Evolutionary conservation across 1,139 yeast species (phyloP), one percentile per base, ranked within the genome.

Genomic region (Yamadazyma dendronema): DNA sequence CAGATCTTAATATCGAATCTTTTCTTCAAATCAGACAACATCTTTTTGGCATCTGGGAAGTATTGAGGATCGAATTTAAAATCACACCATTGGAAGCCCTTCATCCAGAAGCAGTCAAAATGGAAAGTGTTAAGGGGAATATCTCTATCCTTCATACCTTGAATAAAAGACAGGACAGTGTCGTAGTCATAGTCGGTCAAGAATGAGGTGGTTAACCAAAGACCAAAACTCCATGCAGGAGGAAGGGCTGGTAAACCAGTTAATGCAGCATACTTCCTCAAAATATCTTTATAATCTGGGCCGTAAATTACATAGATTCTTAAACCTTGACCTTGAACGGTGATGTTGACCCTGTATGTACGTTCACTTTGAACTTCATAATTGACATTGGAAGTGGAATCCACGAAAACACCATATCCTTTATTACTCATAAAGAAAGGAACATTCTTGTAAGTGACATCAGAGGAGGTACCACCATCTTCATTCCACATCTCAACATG

Each of bases 81-180:
- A 42, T 62, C 64, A 48, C 59, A 54, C 59, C 57, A 61, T 39
- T 61, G 62, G 44, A 54, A 60, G 4, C 61, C 61, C 42, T 61
- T 62, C 67, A 62, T 62, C 67, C 67, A 62, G 48, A 62, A 62
- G 38, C 66, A 60, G 40, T 62, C 67, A 33, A 59, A 62, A 39
- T 62, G 67, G 51, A 62, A 62, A 1, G 61, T 53, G 3, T 50
- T 43, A 19, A 62, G 49, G 1, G 62, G 61, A 37, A 62, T 62
- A 22, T 54, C 57, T 31, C 67, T 48, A 31, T 60, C 61, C 15
- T 50, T 43, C 65, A 62, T 62, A 12, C 67, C 67, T 35, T 52
- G 53, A 24, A 62, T 36, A 41, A 62, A 62, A 2, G 51, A 40
- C 27, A 50, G 47, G 13, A 62, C 67, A 5, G 67, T 62, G 17